Evolutionary conservation across 805 yeast species (phyloP), one percentile per base, ranked within the genome.

Genomic region (Ogataea nakhonphanomensis): DNA sequence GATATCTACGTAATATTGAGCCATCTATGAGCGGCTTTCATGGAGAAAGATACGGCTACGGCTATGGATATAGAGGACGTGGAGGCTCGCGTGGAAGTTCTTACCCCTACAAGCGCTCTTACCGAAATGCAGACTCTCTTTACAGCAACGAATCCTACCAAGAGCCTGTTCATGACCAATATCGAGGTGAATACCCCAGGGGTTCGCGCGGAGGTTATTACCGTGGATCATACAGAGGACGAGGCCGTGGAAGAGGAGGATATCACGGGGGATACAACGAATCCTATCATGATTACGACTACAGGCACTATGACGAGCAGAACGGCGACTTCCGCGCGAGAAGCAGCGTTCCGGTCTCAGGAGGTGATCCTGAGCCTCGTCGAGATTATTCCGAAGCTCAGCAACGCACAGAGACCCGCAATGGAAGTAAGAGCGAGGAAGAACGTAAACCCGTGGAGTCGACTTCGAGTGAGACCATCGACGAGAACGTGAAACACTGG

Each of bases 401-500:
- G 22, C 17, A 10, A 10, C 10, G 12, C 10, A 17, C 26, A 8
- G 27, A 10, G 10, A 15, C 29, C 13, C 25, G 37, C 12, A 33
- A 33, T 8, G 37, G 37, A 13, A 33, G 30, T 23, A 27, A 24
- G 23, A 27, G 37, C 30, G 34, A 23, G 14, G 20, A 29, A 7
- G 30, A 8, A 23, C 37, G 26, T 30, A 30, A 11, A 23, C 30
- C 28, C n/a, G 27, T 26, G 21, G 35, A 33, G 13, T 9, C 22
- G 12, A 37, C n/a, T 4, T n/a, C 8, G 5, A 26, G 26, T 12
- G 35, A 35, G 25, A 30, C 34, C 23, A 38, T 27, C 6, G 39
- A 36, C 23, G 43, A 38, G n/a, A 25, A 25, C 15, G 56, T 54
- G 22, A 48, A 54, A 27, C 64, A 63, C 35, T 59, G 66, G 65